Evolutionary conservation across 2,329 filamentous ascomycete genomes (phyloP), one percentile per base, ranked within the genome.

Genomic region (Fusarium ambrosium): DNA sequence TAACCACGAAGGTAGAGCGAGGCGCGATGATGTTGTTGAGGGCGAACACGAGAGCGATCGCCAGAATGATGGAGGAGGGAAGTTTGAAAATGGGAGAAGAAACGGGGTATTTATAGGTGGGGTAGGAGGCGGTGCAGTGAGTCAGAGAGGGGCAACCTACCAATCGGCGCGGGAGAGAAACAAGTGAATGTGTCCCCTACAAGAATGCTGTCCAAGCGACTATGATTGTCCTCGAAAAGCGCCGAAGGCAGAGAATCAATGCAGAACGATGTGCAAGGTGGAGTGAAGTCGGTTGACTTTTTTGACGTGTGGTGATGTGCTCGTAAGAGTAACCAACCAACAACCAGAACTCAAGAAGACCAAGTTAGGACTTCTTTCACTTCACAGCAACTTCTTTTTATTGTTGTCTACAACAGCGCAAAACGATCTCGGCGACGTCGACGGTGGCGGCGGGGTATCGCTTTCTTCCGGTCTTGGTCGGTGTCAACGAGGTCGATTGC

Each of bases 111-210:
- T 72, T 80, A 78, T 79, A 78, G 77, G 75, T 62, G 66, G 69
- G 71, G 51, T 62, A 55, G 43, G 72, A 55, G 74, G 68, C 74
- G 55, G 72, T 73, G 73, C 70, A 76, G 72, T 75, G 77, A 76
- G 66, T 77, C 69, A 77, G 71, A 74, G 70, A 66, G 66, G 62
- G 69, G 67, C 68, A 55, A 82, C 88, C 84, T 91, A 92, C 90
- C 89, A 87, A 90, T 84, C 89, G 90, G 27, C 89, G 89, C 86
- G 90, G 93, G 95, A 97, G 95, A 97, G 94, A 88, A 95, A 97
- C 95, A 97, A 98, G 84, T 92, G 85, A 98, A 98, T 97, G 95
- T 95, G 93, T 97, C 95, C 94, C 95, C 94, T 87, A 86, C 85
- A 85, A 82, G 75, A 78, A 80, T 80, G 79, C 80, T 84, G 84